Percentiles rank a stretch among this genome's conserved stretches.
phyloP scores from a whole-genome alignment of 306 rosid genomes.

The Castanopsis chinensis region DNA sequence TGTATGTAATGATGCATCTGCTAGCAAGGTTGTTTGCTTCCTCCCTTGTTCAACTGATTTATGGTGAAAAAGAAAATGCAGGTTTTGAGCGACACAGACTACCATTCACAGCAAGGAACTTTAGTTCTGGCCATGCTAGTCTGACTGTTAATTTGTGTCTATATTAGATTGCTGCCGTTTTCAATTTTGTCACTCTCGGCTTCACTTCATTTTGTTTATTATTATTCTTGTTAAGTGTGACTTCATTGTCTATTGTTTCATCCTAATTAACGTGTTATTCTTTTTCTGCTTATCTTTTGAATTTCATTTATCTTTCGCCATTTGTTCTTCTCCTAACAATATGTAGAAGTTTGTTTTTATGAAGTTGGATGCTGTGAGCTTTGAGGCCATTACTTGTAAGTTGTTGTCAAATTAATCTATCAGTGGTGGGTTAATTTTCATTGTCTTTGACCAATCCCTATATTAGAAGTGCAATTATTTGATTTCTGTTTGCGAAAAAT shows the following conservation, averaged over 20 bases:
- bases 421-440: neutral
- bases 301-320: constrained; percentile 4
- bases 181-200: constrained; percentile 59
- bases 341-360: constrained; percentile 5
- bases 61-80: constrained; percentile 31
- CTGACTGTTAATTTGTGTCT: constrained; percentile 45
- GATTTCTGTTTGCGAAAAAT: too few species aligned
- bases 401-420: neutral
- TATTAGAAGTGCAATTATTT: too few species aligned
- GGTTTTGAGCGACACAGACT: constrained; percentile 29
- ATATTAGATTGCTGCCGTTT: constrained; percentile 59
- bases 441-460: neutral
- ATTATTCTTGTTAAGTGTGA: constrained; percentile 51
- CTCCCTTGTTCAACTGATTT: constrained; percentile 29
- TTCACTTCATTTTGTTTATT: constrained; percentile 43
- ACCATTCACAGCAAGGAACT: constrained; percentile 20
- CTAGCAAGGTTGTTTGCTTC: constrained; percentile 33
- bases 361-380: neutral
- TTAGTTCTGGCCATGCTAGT: constrained; percentile 22
- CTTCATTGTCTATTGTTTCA: constrained; percentile 50
- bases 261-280: constrained; percentile 34
- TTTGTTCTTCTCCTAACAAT: constrained; percentile 11
- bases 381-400: neutral
- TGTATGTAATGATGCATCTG: constrained; percentile 18
- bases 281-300: neutral